Base-by-base conservation (phyloP, 2,329 filamentous ascomycete species). In the Alternaria brassicicola region DNA sequence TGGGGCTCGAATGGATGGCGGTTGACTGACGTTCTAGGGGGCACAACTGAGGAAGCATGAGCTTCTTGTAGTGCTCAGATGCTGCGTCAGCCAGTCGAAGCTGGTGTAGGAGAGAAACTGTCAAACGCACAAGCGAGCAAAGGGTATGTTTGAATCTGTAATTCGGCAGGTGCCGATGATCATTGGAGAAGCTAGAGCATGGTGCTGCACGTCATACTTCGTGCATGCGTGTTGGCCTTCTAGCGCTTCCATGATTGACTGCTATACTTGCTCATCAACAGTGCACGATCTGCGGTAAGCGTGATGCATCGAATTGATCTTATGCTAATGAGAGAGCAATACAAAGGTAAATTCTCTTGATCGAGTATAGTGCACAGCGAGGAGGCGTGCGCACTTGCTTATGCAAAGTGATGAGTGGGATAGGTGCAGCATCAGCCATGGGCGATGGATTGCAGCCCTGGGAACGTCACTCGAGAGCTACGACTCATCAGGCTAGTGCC, bases 211-310 rank as follows among this genome's bases (percentile, higher is more conserved):
- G 57, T 59, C 57, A 62, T 60, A 52, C 39, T 39, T 57, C 15
- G 46, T 48, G 33, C 53, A 52, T 45, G 43, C 31, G 52, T 47
- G 50, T 21, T 49, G 26, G 21, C 56, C 57, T 60, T 60, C 45
- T 62, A 60, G 60, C 52, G 60, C 49, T 56, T 50, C 49, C 38
- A 48, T 52, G 56, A 61, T 62, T 62, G 56, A 47, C 45, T 39
- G 51, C 54, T 47, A 51, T 57, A 39, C 52, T 45, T 33, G 31
- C 49, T 59, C 49, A 63, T 61, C 35, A 45, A 56, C 31, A 17
- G 23, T 55, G 58, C 58, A 52, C 52, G 63, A 66, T 66, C 64
- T 63, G 53, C 62, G 41, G 48, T 61, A 43, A 63, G 64, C 59
- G 53, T 55, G 45, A n/a, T 45, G 54, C 60, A 43, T 60, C 49